Evolutionary conservation across 225 moss, liverwort and hornwort genomes (phyloP).

Genomic region (Straminergon stramineum): DNA sequence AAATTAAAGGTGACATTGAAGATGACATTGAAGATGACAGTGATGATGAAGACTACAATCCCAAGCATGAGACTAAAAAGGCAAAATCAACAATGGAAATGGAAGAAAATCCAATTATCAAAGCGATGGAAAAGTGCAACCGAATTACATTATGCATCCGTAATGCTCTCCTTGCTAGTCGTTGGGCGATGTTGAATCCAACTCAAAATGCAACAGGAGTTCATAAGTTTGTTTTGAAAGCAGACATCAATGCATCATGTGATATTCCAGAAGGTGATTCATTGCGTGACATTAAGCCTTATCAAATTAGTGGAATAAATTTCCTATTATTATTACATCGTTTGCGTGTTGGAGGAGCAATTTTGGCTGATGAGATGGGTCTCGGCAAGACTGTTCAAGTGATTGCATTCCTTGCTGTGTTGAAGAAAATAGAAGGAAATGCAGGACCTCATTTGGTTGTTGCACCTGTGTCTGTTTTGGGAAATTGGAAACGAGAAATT

Average conservation of each 20-base stretch:
- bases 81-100: not conserved
- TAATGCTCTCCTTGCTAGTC: not conserved
- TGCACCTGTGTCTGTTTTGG: not conserved
- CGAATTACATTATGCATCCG: not conserved
- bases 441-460: not conserved
- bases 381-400: not conserved
- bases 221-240: not conserved
- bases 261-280: not conserved
- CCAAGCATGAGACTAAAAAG: not conserved
- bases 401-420: not conserved
- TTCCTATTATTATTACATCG: not conserved
- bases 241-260: not conserved
- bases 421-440: not conserved
- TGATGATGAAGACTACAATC: not conserved
- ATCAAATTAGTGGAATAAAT: not conserved
- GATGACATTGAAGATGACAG: not conserved
- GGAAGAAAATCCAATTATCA: not conserved
- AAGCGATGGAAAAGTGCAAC: not conserved
- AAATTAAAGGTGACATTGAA: not conserved
- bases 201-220: not conserved
- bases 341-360: not conserved
- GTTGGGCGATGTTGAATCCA: rapidly evolving
- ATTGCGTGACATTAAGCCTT: not conserved
- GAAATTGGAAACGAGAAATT: not conserved
- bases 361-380: slow-evolving; percentile 3